Evolutionary conservation across 2,329 filamentous ascomycete species (phyloP), one percentile per base, ranked within the genome.

Genomic region (Tolypocladium amazonense): DNA sequence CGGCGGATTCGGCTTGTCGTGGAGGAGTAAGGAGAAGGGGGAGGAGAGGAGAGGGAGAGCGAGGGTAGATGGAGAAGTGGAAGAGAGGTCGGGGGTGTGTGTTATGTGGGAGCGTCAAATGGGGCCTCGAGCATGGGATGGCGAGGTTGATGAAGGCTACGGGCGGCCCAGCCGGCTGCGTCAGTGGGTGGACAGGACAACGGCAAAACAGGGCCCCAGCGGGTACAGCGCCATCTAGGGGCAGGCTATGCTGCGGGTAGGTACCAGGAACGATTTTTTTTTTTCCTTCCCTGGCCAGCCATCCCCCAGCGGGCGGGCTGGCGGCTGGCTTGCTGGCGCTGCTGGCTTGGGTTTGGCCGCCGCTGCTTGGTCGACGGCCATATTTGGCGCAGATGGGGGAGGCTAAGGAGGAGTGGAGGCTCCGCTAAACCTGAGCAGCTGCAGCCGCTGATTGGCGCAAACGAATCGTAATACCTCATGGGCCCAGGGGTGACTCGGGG

Each of bases 1-100:
- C 63, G 71, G 68, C 67, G 71, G 72, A 73, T 74, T 75, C 72
- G 69, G 70, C 63, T 65, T 66, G 62, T 70, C 69, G 70, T 69
- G 67, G 66, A 66, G 64, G 58, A 61, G 62, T 53, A 57, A 61
- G 62, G 61, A 61, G 63, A 62, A 63, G 64, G 62, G 59, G 61
- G 62, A 60, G 60, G 63, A 62, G 61, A 57, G 60, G 61, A 59
- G 61, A 41, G 47, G 59, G 56, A 58, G 41, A 43, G 57, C 15
- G 57, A 60, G 39, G 53, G 30, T 41, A 57, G 58, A 58, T 59
- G 53, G 15, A 33, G 39, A 27, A 60, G 58, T 58, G 43, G 39
- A 57, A 41, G 60, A 35, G 53, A 43, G 50, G 58, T 62, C 60
- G 59, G 61, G 60, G 58, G 60, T 55, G 57, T 53, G 57, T 59